Evolutionary conservation across 306 rosid species (phyloP).

Genomic region (Lathyrus tuberosus): DNA sequence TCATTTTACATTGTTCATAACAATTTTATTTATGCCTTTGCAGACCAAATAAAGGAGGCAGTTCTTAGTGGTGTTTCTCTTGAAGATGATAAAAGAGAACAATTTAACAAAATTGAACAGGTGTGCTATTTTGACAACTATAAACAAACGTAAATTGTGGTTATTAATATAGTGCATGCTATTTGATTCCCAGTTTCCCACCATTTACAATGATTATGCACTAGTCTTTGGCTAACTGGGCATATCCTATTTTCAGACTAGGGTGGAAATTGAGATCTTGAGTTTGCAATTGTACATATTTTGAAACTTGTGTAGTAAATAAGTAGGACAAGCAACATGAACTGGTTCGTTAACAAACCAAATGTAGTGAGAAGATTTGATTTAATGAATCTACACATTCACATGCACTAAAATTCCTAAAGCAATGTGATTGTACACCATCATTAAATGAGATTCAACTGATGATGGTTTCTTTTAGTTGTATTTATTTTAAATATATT

Average conservation of each 20-base stretch:
- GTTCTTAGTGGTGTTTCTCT: slow-evolving; percentile 94
- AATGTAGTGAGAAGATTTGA: background rate
- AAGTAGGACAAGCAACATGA: slow-evolving; percentile 26
- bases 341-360: slow-evolving; percentile 16
- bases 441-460: slow-evolving; percentile 4
- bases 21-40: slow-evolving; percentile 40
- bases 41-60: slow-evolving; percentile 92
- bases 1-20: slow-evolving; percentile 44
- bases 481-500: background rate
- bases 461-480: slow-evolving; percentile 5
- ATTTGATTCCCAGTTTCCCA: slow-evolving; percentile 33
- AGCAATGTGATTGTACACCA: slow-evolving; percentile 10
- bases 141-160: slow-evolving; percentile 10
- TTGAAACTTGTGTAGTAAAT: background rate
- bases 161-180: slow-evolving; percentile 6
- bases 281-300: slow-evolving; percentile 14
- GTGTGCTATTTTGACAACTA: slow-evolving; percentile 43
- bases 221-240: slow-evolving; percentile 28
- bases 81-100: slow-evolving; percentile 81
- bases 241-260: background rate
- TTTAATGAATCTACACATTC: background rate
- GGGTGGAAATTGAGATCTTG: slow-evolving; percentile 31
- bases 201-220: slow-evolving; percentile 4
- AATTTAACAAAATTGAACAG: slow-evolving; percentile 86
- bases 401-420: slow-evolving; percentile 26